Conservation (phyloP, 805 yeast genomes). For the Lipomyces starkeyi region DNA sequence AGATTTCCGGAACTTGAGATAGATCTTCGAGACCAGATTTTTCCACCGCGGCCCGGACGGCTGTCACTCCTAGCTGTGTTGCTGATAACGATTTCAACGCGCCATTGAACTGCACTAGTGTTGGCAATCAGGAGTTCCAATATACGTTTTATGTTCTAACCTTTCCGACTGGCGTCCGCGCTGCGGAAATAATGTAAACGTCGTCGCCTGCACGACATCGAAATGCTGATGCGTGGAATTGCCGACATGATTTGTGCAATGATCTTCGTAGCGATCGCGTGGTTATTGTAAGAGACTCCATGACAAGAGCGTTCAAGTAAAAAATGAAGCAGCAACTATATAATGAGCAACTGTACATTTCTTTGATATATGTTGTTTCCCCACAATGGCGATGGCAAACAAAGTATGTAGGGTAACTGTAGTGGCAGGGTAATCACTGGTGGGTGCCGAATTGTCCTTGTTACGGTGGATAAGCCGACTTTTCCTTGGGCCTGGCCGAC, state of each 20-base stretch:
- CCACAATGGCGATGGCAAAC: too few relatives aligned
- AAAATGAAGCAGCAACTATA: background rate
- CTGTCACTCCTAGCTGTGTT: slow-evolving; percentile 83
- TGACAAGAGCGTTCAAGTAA: background rate
- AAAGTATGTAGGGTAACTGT: too few relatives aligned
- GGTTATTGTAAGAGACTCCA: background rate
- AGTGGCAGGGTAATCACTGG: too few relatives aligned
- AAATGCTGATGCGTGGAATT: slow-evolving; percentile 4
- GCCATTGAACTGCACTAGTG: slow-evolving; percentile 67
- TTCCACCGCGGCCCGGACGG: slow-evolving; percentile 82
- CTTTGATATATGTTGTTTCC: too few relatives aligned
- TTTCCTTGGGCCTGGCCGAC: too few relatives aligned
- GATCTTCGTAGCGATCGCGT: background rate
- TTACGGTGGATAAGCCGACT: too few relatives aligned
- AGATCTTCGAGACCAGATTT: slow-evolving; percentile 64
- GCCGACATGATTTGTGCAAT: background rate
- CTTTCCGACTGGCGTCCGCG: slow-evolving; percentile 94
- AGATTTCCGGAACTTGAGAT: slow-evolving; percentile 74
- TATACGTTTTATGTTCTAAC: slow-evolving; percentile 4
- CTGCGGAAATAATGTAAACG: slow-evolving; percentile 85
- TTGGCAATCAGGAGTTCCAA: background rate
- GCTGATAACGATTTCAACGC: slow-evolving; percentile 69
- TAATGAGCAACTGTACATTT: too few relatives aligned
- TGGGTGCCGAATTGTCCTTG: too few relatives aligned
- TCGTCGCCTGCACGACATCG: slow-evolving; percentile 23